Evolutionary conservation across 495 filamentous ascomycete genomes (phyloP).

Genomic region (Podospora tetraspora): DNA sequence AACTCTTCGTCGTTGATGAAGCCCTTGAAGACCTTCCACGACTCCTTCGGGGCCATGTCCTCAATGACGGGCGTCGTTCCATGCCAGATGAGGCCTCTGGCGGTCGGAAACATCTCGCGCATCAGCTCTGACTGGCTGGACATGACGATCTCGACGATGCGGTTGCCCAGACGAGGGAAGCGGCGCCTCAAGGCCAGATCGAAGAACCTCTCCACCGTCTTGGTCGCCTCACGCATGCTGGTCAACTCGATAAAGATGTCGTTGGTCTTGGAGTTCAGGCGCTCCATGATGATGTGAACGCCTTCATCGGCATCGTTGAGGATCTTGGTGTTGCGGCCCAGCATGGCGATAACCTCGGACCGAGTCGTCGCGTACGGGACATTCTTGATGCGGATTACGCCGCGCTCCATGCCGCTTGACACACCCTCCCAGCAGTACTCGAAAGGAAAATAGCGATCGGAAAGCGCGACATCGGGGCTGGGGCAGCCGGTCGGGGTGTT

Average conservation of each 20-base stretch:
- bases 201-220: constrained; percentile 46
- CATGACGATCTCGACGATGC: constrained; percentile 57
- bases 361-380: constrained; percentile 65
- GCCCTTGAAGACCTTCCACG: constrained; percentile 62
- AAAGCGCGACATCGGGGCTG: constrained; percentile 26
- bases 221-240: constrained; percentile 48
- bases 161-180: constrained; percentile 55
- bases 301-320: constrained; percentile 53
- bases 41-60: constrained; percentile 33
- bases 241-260: constrained; percentile 69
- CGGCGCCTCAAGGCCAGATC: constrained; percentile 27
- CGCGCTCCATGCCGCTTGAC: constrained; percentile 13
- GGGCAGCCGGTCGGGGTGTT: constrained; percentile 9
- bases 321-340: constrained; percentile 61
- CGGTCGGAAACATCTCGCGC: constrained; percentile 61
- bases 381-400: constrained; percentile 34
- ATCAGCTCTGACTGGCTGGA: constrained; percentile 58
- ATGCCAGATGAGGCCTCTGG: constrained; percentile 59
- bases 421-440: constrained; percentile 27
- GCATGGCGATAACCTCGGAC: constrained; percentile 60
- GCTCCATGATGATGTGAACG: constrained; percentile 81
- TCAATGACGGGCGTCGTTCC: constrained; percentile 43
- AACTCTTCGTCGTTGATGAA: constrained; percentile 71
- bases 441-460: constrained; percentile 39
- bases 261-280: constrained; percentile 68